Conservation (phyloP, 306 rosid genomes). For the Cucumis sativus region DNA sequence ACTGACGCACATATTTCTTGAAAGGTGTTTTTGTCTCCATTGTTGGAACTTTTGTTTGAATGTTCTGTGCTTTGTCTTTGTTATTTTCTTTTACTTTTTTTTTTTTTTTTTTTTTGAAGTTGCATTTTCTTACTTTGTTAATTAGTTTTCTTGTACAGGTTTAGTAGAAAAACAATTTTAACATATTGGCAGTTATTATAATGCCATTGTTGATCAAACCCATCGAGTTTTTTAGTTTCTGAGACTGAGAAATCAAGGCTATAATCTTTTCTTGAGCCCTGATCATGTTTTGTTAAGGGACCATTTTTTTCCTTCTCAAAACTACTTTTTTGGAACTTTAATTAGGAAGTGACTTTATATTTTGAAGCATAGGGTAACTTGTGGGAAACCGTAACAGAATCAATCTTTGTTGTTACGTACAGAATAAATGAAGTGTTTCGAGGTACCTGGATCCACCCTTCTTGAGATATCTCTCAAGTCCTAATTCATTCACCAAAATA, state of each 20-base stretch:
- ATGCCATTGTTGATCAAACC: neutral
- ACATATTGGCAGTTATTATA: neutral
- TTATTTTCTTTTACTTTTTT: neutral
- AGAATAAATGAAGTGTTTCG: no score
- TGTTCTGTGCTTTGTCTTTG: neutral
- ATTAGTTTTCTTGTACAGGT: neutral
- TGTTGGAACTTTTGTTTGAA: neutral
- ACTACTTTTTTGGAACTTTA: neutral
- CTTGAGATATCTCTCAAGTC: no score
- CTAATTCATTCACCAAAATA: no score
- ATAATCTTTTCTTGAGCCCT: neutral
- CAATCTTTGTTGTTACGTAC: no score
- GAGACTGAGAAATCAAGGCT: neutral
- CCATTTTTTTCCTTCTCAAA: neutral
- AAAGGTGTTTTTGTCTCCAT: slow-evolving; percentile 24
- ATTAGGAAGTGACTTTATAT: neutral
- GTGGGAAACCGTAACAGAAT: no score
- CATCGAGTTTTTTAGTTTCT: neutral
- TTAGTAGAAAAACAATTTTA: neutral
- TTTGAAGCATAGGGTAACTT: neutral
- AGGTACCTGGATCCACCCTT: no score
- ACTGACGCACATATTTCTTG: slow-evolving; percentile 14
- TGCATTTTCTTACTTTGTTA: neutral
- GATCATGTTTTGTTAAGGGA: neutral
- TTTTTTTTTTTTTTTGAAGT: neutral